Evolutionary conservation across 352 stramenopile genomes (phyloP).

Genomic region (Aphanomyces invadans): DNA sequence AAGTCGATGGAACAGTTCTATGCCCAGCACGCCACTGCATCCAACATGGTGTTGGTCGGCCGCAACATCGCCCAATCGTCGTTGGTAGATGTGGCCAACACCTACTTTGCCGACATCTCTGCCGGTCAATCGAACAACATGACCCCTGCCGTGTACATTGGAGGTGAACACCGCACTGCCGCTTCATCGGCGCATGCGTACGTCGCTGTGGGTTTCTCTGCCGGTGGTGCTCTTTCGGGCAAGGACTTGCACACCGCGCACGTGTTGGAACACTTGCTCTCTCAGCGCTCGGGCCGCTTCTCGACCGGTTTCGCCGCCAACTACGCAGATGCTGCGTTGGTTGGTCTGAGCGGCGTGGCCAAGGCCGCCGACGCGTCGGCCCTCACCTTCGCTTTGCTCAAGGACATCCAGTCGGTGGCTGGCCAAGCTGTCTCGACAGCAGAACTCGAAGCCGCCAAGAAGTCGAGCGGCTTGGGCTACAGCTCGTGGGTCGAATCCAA

Average conservation of each 20-base stretch:
- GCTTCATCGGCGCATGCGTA: conserved; percentile 51
- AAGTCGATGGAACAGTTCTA: conserved; percentile 53
- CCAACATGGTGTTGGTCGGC: conserved; percentile 51
- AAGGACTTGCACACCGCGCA: conserved; percentile 45
- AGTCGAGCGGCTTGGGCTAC: conserved; percentile 39
- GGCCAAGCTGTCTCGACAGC: conserved; percentile 47
- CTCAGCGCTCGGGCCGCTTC: conserved; percentile 44
- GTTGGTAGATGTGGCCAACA: conserved; percentile 55
- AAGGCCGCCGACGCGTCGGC: conserved; percentile 42
- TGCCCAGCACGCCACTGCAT: conserved; percentile 59
- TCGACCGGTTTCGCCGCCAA: conserved; percentile 47
- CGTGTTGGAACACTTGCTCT: conserved; percentile 62
- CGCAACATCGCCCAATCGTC: conserved; percentile 52
- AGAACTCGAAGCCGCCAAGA: conserved; percentile 72
- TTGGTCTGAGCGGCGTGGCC: conserved; percentile 56
- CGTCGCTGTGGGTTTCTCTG: conserved; percentile 64
- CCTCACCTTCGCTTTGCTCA: conserved; percentile 59
- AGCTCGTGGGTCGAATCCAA: conserved; percentile 36
- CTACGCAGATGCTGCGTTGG: conserved; percentile 54
- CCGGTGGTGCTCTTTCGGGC: conserved; percentile 34
- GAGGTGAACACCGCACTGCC: conserved; percentile 71
- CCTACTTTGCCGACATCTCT: conserved; percentile 47
- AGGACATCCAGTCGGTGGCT: conserved; percentile 70
- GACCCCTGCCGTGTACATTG: conserved; percentile 53
- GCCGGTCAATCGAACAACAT: conserved; percentile 27